These are phyloP conservation scores for Eimeria sp. DNA, from an alignment of 169 alveolate genomes.

Conservation along the genomic window DNA sequence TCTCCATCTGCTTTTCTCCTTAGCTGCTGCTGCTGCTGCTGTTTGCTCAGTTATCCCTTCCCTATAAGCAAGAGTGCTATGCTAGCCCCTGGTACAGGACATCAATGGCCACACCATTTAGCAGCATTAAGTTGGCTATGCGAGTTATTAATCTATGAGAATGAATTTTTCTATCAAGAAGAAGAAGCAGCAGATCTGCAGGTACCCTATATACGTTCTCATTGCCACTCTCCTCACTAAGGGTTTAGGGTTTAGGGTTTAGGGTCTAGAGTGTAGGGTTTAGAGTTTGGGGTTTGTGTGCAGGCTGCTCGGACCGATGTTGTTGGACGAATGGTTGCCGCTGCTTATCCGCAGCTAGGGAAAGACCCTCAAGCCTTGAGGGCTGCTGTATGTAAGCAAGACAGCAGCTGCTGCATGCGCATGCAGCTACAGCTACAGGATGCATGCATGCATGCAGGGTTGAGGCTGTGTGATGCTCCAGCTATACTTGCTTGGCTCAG, in stretches of 20 bases:
- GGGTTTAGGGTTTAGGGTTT: constrained; percentile 30
- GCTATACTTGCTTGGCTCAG: neutral
- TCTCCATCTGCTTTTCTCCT: no score
- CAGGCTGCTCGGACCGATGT: constrained; percentile 13
- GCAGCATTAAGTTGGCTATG: constrained; percentile 91
- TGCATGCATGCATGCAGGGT: neutral
- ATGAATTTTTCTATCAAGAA: constrained; percentile 88
- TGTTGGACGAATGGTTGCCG: neutral
- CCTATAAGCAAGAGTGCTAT: constrained; percentile 90
- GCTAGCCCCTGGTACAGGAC: constrained; percentile 91
- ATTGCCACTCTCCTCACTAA: neutral
- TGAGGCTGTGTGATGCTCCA: neutral
- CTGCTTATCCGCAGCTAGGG: constrained; percentile 41
- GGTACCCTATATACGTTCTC: neutral
- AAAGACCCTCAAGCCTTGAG: constrained; percentile 29
- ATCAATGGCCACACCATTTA: constrained; percentile 90
- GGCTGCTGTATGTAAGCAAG: constrained; percentile 19
- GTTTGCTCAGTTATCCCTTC: constrained; percentile 86
- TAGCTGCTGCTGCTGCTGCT: neutral
- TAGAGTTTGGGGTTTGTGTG: neutral
- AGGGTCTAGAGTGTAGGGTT: constrained; percentile 21
- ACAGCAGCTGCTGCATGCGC: neutral
- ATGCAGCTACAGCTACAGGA: neutral
- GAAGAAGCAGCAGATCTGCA: constrained; percentile 53
- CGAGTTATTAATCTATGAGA: constrained; percentile 89